Base-by-base conservation (phyloP, 371 early-diverging fungal genomes). In the Syncephalastrum monosporum region DNA sequence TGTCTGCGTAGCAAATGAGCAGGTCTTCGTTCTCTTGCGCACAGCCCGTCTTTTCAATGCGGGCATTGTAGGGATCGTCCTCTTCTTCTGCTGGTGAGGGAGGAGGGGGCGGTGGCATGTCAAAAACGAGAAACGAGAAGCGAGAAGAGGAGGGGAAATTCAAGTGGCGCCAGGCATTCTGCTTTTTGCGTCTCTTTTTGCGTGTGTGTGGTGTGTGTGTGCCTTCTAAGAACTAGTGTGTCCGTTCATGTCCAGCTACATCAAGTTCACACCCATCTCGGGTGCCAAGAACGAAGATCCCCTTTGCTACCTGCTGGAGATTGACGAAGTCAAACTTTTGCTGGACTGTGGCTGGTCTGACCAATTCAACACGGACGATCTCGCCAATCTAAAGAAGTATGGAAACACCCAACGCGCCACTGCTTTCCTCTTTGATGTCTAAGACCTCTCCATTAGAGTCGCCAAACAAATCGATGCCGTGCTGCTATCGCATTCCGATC, bases 291-390 rank as follows among this genome's bases (percentile, higher is more conserved):
- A 82, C 57, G 92, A 91, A 65, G 91, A 85, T 50, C 85, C 92
- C 1, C 77, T 94, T 27, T 95, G 96, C 70, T 95, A 95, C 66
- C 63, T 98, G 56, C 77, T 98, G 49, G 93, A 96, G 68, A 86
- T 97, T 27, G 94, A 94, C 65, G 90, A 92, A 55, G 90, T 90
- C 33, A 89, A 87, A 55, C 87, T 98, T 42, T 69, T 98, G 49
- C 81, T 98, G 29, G 98, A 98, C 71, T 96, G 96, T 75, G 98
- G 97, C 16, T 92, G 92, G 89, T 81, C 83, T 49, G 90, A 88
- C 67, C 60, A 71, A 23, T 88, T 92, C 59, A 75, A 91, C 57
- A 72, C 82, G 46, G 84, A 87, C 10, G 86, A 85, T 55, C 75
- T 95, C 24, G 70, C 67, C 41, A 75, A 81, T 50, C 79, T 91